A percentile compares a stretch with the other conserved stretches of the same genome.
These are phyloP conservation scores for Jasminum sambac DNA, from an alignment of 257 asterid genomes.

Conservation along the genomic window DNA sequence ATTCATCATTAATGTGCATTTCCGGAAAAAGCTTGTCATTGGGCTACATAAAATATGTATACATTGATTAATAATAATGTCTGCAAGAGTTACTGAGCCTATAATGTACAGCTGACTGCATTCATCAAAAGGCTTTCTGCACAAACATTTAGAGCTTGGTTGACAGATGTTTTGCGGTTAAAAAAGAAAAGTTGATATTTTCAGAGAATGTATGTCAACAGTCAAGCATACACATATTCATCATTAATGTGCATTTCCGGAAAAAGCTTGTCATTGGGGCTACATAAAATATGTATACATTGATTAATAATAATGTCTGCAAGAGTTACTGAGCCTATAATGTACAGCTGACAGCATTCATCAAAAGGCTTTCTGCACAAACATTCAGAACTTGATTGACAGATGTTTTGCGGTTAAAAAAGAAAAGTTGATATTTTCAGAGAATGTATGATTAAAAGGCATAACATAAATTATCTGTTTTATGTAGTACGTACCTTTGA, in stretches of 20 bases:
- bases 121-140: background rate
- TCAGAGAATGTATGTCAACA: too few species aligned
- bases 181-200: too few species aligned
- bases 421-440: too few species aligned
- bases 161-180: too few species aligned
- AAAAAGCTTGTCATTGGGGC: background rate
- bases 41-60: background rate
- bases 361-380: background rate
- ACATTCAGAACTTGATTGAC: background rate
- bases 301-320: background rate
- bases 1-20: background rate
- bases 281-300: background rate
- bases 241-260: background rate
- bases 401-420: too few species aligned
- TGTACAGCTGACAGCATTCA: background rate
- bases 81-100: background rate
- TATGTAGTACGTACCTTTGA: too few species aligned
- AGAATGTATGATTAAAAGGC: too few species aligned
- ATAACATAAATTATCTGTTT: too few species aligned
- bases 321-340: background rate
- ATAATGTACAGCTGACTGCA: background rate
- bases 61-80: background rate
- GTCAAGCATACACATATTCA: background rate
- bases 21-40: background rate
- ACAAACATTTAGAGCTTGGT: background rate